Percentiles rank a stretch among this genome's conserved stretches.
phyloP scores from a whole-genome alignment of 208 protist genomes.

The Trypanosoma conorhini region DNA sequence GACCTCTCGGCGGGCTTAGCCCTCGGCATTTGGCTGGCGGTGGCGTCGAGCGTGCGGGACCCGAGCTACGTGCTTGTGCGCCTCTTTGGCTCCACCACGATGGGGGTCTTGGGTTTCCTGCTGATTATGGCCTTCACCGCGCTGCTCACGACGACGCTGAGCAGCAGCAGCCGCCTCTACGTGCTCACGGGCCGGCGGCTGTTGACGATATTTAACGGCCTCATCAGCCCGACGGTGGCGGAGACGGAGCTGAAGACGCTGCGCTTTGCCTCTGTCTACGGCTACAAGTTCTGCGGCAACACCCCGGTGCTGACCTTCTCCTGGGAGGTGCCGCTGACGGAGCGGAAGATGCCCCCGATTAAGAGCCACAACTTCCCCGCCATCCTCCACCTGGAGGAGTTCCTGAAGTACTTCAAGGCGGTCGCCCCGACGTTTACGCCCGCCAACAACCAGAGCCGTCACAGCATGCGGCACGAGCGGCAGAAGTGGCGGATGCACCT shows the following conservation, averaged over 20 bases:
- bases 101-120: conserved; percentile 41
- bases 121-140: conserved; percentile 32
- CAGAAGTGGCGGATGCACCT: conserved; percentile 48
- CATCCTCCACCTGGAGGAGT: conserved; percentile 39
- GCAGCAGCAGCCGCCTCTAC: conserved; percentile 45
- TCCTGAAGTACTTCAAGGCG: conserved; percentile 48
- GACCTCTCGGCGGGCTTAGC: conserved; percentile 35
- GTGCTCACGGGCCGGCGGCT: conserved; percentile 54
- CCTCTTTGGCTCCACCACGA: conserved; percentile 34
- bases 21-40: conserved; percentile 51
- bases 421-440: conserved; percentile 31
- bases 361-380: conserved; percentile 51
- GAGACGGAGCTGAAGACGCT: conserved; percentile 44
- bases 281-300: conserved; percentile 33
- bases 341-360: conserved; percentile 58
- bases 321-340: conserved; percentile 56
- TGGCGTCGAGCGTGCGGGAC: conserved; percentile 41
- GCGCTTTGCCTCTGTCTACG: conserved; percentile 48
- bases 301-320: conserved; percentile 47
- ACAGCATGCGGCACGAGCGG: conserved; percentile 35
- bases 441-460: conserved; percentile 8
- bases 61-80: conserved; percentile 35
- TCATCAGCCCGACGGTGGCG: conserved; percentile 40
- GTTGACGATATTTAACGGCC: conserved; percentile 49
- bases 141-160: conserved; percentile 41